phyloP scores from a whole-genome alignment of 257 asterid species.

The Solanum piurae region DNA sequence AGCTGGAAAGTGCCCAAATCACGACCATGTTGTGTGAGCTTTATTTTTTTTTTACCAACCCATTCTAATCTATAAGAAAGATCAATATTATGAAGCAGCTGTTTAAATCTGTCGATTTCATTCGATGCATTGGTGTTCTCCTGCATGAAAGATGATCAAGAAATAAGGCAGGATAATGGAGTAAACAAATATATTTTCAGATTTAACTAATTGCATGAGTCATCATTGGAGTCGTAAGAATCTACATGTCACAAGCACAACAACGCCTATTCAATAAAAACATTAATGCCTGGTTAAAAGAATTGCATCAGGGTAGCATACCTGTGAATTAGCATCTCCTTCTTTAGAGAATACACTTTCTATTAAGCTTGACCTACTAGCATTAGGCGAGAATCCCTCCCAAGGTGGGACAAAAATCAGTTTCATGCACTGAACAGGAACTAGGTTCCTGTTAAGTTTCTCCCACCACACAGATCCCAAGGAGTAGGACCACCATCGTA shows the following conservation, averaged over 20 bases:
- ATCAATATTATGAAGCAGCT: constrained; percentile 73
- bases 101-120: constrained; percentile 64
- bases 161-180: background rate
- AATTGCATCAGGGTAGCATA: constrained; percentile 11
- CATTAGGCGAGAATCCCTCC: constrained; percentile 92
- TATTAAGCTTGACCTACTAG: constrained; percentile 79
- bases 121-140: constrained; percentile 28
- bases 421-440: constrained; percentile 86
- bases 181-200: background rate
- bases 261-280: background rate
- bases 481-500: constrained; percentile 84
- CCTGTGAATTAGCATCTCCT: constrained; percentile 50
- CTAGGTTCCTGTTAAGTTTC: constrained; percentile 74
- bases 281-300: background rate
- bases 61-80: constrained; percentile 79
- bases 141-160: constrained; percentile 30
- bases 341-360: constrained; percentile 35
- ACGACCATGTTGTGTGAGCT: constrained; percentile 62
- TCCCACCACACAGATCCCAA: constrained; percentile 96
- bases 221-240: background rate
- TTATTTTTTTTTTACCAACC: constrained; percentile 71
- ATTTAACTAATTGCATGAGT: background rate
- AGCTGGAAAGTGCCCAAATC: constrained; percentile 78
- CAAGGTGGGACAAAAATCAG: constrained; percentile 86
- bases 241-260: background rate